Evolutionary conservation across 2,329 filamentous ascomycete genomes (phyloP), one percentile per base, ranked within the genome.

Genomic region (Talaromyces sp.): DNA sequence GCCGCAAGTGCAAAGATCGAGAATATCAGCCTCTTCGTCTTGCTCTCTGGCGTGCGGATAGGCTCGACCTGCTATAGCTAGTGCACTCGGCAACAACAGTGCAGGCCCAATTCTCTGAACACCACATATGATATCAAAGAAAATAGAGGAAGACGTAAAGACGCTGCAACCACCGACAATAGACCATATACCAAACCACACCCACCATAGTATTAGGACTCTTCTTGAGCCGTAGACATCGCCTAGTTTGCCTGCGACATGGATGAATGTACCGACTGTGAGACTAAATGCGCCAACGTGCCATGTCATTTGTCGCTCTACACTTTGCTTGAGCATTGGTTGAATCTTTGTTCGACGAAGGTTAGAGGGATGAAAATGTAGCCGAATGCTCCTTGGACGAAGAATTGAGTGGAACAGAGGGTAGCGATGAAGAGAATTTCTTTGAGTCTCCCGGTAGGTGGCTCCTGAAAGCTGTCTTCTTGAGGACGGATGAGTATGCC

Each of bases 241-340:
- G 13, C 83, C 83, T 2, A 84, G 75, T 3, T 82, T 77, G 0
- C 83, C 83, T 1, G 81, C 79, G 3, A 82, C 69, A 9, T 85
- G 75, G 61, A 85, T 83, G 69, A 84, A 84, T 4, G 80, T 83
- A 11, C 83, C 82, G 2, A 82, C 78, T 0, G 81, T 82, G 49
- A 85, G 73, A 47, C 77, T 78, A 70, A 83, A 85, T 11, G 79
- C 79, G 13, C 83, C 81, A 60, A 82, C 75, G 35, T 82, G 73
- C 83, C 82, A 85, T 54, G 50, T 19, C 50, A 54, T 54, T 35
- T 54, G 50, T 15, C 27, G 19, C n/a, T 54, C 50, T 35, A 31
- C n/a, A 7, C n/a, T n/a, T n/a, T 31, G 5, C 41, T 62, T 41
- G 64, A 37, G 41, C 62, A 35, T 35, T 58, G 56, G 10, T 54